phyloP scores from a whole-genome alignment of 2,329 filamentous ascomycete genomes.

The Bipolaris bicolor region DNA sequence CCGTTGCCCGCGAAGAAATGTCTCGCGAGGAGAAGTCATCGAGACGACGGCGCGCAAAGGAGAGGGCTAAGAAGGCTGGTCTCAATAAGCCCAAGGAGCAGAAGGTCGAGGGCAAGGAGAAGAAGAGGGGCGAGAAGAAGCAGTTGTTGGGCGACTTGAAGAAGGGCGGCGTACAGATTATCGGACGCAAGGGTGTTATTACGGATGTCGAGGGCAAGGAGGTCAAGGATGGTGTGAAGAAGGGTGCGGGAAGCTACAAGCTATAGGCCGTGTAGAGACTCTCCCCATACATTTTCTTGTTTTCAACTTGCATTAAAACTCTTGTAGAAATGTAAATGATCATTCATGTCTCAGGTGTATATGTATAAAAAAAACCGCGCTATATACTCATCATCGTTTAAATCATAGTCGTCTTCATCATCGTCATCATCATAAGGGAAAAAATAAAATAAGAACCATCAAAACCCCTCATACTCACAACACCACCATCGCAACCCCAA shows the following conservation, averaged over 20 bases:
- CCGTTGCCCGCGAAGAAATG: slow-evolving; percentile 84
- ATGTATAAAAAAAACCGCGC: background rate
- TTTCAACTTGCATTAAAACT: background rate
- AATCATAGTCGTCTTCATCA: background rate
- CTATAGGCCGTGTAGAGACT: slow-evolving; percentile 21
- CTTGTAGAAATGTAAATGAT: background rate
- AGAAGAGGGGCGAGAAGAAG: slow-evolving; percentile 65
- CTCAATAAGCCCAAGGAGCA: slow-evolving; percentile 52
- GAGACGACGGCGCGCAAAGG: slow-evolving; percentile 80
- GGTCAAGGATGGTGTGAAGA: slow-evolving; percentile 52
- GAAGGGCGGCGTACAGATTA: slow-evolving; percentile 88
- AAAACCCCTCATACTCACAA: slow-evolving; percentile 29
- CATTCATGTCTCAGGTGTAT: background rate
- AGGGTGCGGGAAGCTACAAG: slow-evolving; percentile 44
- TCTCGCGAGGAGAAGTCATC: slow-evolving; percentile 82
- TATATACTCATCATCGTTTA: background rate
- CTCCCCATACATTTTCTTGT: background rate
- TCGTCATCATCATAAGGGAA: background rate
- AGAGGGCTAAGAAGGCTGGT: slow-evolving; percentile 75
- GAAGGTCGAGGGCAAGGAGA: slow-evolving; percentile 52
- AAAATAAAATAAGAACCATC: background rate
- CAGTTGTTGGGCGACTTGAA: slow-evolving; percentile 71
- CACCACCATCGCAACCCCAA: slow-evolving; percentile 49
- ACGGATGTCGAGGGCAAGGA: slow-evolving; percentile 84
- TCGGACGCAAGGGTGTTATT: slow-evolving; percentile 86